These are phyloP conservation scores for Artemisia argyi DNA, from an alignment of 129 eudicot species.

Conservation along the genomic window DNA sequence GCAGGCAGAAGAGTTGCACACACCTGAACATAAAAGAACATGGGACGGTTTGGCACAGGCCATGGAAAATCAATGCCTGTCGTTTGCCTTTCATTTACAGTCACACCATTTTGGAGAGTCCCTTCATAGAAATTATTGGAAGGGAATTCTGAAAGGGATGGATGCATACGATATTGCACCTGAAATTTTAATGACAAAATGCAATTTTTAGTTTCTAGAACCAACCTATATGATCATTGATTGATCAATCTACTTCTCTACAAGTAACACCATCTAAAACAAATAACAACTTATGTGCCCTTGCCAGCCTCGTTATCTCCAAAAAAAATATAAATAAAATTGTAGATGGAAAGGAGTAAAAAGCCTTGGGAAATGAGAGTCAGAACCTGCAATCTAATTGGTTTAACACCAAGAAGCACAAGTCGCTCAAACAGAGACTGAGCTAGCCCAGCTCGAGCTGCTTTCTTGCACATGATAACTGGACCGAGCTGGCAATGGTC, in stretches of 20 bases:
- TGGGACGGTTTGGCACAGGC: slow-evolving; percentile 98
- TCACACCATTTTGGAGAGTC: slow-evolving; percentile 93
- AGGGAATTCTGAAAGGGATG: slow-evolving; percentile 87
- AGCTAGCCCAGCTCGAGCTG: slow-evolving; percentile 84
- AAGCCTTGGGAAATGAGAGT: too few species aligned
- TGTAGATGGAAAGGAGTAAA: too few species aligned
- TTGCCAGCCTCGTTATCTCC: too few species aligned
- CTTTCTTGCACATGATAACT: slow-evolving; percentile 89
- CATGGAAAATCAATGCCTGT: slow-evolving; percentile 97
- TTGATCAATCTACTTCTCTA: too few species aligned
- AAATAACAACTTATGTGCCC: too few species aligned
- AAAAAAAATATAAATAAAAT: too few species aligned
- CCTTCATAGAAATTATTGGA: slow-evolving; percentile 93
- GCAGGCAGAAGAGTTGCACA: neutral
- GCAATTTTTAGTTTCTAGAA: neutral
- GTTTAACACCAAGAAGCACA: slow-evolving; percentile 70
- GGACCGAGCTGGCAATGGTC: slow-evolving; percentile 93
- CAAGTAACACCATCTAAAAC: too few species aligned
- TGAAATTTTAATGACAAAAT: slow-evolving; percentile 39
- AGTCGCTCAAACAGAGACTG: slow-evolving; percentile 80
- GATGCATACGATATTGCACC: slow-evolving; percentile 97
- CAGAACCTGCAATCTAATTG: slow-evolving; percentile 72
- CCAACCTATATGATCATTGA: neutral
- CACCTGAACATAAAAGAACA: slow-evolving; percentile 98
- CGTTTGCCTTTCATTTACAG: slow-evolving; percentile 87